Evolutionary conservation across 1,284 basidiomycete species (phyloP), one percentile per base, ranked within the genome.

Genomic region (Boletus putidus): DNA sequence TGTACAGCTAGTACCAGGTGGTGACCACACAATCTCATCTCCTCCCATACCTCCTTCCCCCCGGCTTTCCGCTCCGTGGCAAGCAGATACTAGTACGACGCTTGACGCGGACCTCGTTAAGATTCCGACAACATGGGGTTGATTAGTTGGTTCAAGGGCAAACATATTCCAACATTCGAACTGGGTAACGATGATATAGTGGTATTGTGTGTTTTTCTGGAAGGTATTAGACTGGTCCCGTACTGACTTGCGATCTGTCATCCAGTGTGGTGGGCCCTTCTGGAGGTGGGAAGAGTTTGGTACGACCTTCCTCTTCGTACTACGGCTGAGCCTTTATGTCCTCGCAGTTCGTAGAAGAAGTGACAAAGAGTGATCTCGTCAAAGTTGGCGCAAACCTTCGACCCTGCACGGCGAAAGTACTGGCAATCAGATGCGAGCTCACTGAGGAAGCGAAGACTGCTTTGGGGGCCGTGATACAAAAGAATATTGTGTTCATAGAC

Each of bases 261-360:
- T 40, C 5, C 5, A 70, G 66, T 36, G 12, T 70, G 12, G 59
- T 68, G 1, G 66, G 66, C 14, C 67, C 69, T 42, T 49, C 69
- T 0, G 67, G 58, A 15, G 21, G 55, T 1, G 65, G 66, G 46
- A 68, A 68, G 47, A 65, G 59, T 37, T 23, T 2, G 36, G 68
- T 68, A 70, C 12, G 59, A 20, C 20, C 15, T n/a, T 52, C 6
- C 10, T 15, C 16, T 39, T 29, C 18, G 5, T 37, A 4, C 16
- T 10, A 8, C 11, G 2, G 16, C 8, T 20, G 20, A 31, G 6
- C 49, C 9, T 45, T 33, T 33, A 57, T 10, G 2, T 14, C 3
- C 8, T 20, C 14, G 3, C 18, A 70, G 66, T 68, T 70, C 20
- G 1, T 65, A 11, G 20, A 44, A 11, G 23, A 49, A 25, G 65